phyloP scores from a whole-genome alignment of 176 grass and related monocot species.

The Canna indica region DNA sequence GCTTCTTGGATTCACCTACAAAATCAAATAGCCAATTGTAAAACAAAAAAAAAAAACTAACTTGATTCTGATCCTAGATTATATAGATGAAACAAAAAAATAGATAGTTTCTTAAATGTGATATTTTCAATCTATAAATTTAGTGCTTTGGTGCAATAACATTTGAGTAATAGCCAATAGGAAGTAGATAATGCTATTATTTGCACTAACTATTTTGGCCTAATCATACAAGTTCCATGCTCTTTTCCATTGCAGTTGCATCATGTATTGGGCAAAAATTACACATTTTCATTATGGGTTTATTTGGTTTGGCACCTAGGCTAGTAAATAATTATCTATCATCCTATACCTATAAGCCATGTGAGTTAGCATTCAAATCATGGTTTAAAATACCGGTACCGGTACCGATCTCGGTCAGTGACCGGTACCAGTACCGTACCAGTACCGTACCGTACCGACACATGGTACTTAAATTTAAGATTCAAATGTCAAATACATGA shows the following conservation, averaged over 20 bases:
- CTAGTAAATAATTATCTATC: not conserved
- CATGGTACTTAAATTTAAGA: too few species aligned
- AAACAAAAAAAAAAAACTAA: conserved; percentile 2
- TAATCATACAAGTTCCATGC: not conserved
- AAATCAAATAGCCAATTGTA: conserved; percentile 21
- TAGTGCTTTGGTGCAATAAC: too few species aligned
- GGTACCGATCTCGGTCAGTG: too few species aligned
- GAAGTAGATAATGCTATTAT: not conserved
- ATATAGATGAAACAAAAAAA: not conserved
- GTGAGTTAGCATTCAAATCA: not conserved
- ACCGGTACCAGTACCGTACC: too few species aligned
- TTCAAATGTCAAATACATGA: too few species aligned
- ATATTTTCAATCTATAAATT: too few species aligned
- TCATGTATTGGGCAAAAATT: not conserved
- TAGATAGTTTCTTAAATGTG: not conserved
- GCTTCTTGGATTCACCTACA: conserved; percentile 39
- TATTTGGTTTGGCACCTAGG: not conserved
- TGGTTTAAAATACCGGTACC: too few species aligned
- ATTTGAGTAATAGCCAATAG: not conserved
- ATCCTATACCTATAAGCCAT: not conserved
- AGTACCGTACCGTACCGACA: too few species aligned
- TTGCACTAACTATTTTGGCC: not conserved
- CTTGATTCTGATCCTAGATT: not conserved
- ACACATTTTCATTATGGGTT: not conserved
- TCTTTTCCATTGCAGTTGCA: not conserved